Evolutionary conservation across 768 basidiomycete species (phyloP), one percentile per base, ranked within the genome.

Genomic region (Termitomyces sp.): DNA sequence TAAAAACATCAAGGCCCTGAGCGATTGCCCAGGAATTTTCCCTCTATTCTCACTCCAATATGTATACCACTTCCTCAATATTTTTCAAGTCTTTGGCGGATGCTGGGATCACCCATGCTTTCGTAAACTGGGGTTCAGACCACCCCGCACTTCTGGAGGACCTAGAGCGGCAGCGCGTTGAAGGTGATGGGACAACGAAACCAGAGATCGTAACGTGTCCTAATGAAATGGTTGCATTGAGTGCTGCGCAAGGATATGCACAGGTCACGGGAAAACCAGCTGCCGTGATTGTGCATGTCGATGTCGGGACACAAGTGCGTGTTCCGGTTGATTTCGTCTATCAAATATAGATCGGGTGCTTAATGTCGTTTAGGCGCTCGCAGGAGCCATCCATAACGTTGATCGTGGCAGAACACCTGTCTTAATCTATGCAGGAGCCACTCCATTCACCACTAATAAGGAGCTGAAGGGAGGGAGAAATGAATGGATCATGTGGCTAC

Each of bases 51-150:
- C 51, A 45, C 54, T 42, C 11, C 49, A 5, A 54, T 58, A 81
- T 81, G 72, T 79, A 79, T 57, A 88, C 87, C 0, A 77, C 83
- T 3, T 85, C 86, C 20, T 83, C 85, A 24, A 70, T 87, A 24
- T 83, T 90, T 65, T 73, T 90, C 12, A 73, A 80, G 44, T 72
- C 84, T 0, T 77, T 88, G 20, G 68, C 70, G 16, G 70, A 81
- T 54, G 81, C 81, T 1, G 85, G 86, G 2, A 82, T 89, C 37
- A 87, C 84, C 0, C 84, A 88, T 66, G 81, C 80, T 9, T 88
- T 89, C 65, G 86, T 84, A 18, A 89, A 89, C 72, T 89, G 88
- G 84, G 89, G 88, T 1, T 87, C 85, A 0, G 88, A 91, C 63
- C 88, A 90, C 63, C 85, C 87, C 0, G 87, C 83, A 0, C 68